Percentiles rank a stretch among this genome's conserved stretches.
Evolutionary conservation across 768 basidiomycete genomes (phyloP).

Genomic region (Chalciporus sphaerocephalus): DNA sequence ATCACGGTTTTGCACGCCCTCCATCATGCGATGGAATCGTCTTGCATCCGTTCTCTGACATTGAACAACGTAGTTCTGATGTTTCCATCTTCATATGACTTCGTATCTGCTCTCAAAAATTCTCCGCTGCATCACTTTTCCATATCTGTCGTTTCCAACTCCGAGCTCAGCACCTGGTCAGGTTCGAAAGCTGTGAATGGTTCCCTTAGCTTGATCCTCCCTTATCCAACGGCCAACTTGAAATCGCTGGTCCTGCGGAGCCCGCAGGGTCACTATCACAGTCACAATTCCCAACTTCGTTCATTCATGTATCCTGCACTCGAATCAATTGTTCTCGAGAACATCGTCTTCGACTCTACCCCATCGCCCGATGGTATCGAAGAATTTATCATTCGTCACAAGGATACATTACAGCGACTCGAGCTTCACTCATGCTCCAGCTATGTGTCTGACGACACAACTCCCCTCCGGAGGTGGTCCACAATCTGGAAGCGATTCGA

Average conservation of each 20-base stretch:
- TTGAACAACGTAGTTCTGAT: constrained; percentile 26
- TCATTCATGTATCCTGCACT: constrained; percentile 25
- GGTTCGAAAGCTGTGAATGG: constrained; percentile 29
- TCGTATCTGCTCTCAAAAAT: constrained; percentile 22
- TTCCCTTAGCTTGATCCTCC: constrained; percentile 24
- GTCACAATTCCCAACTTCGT: constrained; percentile 19
- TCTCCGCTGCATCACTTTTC: constrained; percentile 30
- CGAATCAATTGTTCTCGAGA: constrained; percentile 26
- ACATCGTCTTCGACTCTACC: constrained; percentile 26
- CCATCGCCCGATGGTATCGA: constrained; percentile 22
- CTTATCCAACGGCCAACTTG: constrained; percentile 15
- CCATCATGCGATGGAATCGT: constrained; percentile 21
- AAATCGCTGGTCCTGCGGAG: constrained; percentile 25
- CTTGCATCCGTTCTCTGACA: constrained; percentile 18
- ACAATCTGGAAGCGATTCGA: constrained; percentile 25
- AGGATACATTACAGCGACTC: constrained; percentile 19
- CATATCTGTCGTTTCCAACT: constrained; percentile 30
- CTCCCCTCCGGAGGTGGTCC: constrained; percentile 24
- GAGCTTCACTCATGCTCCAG: constrained; percentile 27
- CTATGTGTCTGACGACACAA: constrained; percentile 16
- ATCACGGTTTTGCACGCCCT: constrained; percentile 21
- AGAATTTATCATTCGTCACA: constrained; percentile 31
- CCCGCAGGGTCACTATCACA: constrained; percentile 29
- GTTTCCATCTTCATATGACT: constrained; percentile 26
- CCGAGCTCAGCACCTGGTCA: constrained; percentile 28